Percentiles rank a stretch among this genome's conserved stretches.
phyloP scores from a whole-genome alignment of 306 rosid species.

The Glycine tomentella region DNA sequence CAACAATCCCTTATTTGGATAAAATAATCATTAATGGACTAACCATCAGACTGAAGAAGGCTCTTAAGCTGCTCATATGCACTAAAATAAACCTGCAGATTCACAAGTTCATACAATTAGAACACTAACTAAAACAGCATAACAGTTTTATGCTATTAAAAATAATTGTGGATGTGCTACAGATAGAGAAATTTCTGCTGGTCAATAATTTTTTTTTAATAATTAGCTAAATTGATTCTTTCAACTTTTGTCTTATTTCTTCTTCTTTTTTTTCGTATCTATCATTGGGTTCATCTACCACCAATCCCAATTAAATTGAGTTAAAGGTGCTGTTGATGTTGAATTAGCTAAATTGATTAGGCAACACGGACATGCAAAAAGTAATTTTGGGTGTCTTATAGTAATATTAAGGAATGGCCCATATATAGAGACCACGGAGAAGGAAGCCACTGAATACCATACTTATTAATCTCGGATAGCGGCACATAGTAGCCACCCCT shows the following conservation, averaged over 20 bases:
- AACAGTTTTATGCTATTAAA: constrained; percentile 28
- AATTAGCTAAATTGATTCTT: too few relatives aligned
- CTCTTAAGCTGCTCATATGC: constrained; percentile 75
- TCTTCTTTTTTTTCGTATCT: too few relatives aligned
- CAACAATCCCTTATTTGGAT: constrained; percentile 24
- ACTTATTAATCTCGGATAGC: too few relatives aligned
- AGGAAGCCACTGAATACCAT: too few relatives aligned
- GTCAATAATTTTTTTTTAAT: constrained; percentile 1
- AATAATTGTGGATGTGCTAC: constrained; percentile 14
- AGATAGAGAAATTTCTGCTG: constrained; percentile 4
- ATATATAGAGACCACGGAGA: too few relatives aligned
- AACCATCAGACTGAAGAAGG: constrained; percentile 66
- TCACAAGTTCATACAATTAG: constrained; percentile 33
- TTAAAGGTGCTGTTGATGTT: too few relatives aligned
- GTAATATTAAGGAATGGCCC: too few relatives aligned
- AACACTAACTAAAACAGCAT: constrained; percentile 16
- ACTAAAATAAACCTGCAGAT: constrained; percentile 75
- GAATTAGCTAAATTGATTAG: constrained; percentile 30
- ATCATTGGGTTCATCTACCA: too few relatives aligned
- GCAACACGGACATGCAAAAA: constrained; percentile 14
- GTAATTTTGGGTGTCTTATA: neutral
- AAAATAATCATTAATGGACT: constrained; percentile 47
- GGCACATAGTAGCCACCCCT: too few relatives aligned
- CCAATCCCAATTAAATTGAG: too few relatives aligned
- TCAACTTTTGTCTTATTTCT: too few relatives aligned